Evolutionary conservation across 768 basidiomycete species (phyloP).

Genomic region (Dendrothele bispora): DNA sequence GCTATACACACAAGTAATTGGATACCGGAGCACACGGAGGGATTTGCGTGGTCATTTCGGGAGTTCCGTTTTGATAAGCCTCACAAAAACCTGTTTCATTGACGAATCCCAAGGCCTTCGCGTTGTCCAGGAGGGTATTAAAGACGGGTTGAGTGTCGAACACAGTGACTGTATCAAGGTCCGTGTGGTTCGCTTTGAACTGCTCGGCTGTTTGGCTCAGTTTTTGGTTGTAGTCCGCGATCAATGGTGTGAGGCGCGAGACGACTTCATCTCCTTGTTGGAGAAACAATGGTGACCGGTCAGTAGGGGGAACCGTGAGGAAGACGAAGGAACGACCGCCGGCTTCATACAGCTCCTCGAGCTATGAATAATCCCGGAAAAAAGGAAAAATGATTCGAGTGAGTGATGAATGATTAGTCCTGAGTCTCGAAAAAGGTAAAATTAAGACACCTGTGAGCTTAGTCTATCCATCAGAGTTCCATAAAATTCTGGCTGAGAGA

Average conservation of each 20-base stretch:
- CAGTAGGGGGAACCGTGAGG: constrained; percentile 60
- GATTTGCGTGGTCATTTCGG: constrained; percentile 50
- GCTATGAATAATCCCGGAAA: constrained; percentile 23
- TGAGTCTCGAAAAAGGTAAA: constrained; percentile 4
- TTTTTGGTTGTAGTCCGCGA: constrained; percentile 52
- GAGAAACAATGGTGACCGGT: constrained; percentile 49
- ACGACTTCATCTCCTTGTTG: constrained; percentile 38
- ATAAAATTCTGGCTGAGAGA: constrained; percentile 35
- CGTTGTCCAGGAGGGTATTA: constrained; percentile 55
- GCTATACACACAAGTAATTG: constrained; percentile 60
- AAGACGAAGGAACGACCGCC: constrained; percentile 64
- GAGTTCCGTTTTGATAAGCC: constrained; percentile 59
- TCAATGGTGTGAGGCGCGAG: constrained; percentile 31
- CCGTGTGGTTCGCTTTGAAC: constrained; percentile 42
- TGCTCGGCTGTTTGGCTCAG: constrained; percentile 33
- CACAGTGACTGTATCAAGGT: constrained; percentile 44
- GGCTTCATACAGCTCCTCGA: constrained; percentile 44
- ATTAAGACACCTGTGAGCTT: constrained; percentile 27
- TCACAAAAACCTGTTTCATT: constrained; percentile 60
- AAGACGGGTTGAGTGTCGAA: constrained; percentile 62
- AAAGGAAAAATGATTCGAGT: not conserved
- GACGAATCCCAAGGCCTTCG: constrained; percentile 52
- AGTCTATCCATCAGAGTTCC: constrained; percentile 33
- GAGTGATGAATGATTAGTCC: not conserved
- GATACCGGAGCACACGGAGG: constrained; percentile 61